Evolutionary conservation across 1,284 basidiomycete species (phyloP).

Genomic region (Marasmius sp.): DNA sequence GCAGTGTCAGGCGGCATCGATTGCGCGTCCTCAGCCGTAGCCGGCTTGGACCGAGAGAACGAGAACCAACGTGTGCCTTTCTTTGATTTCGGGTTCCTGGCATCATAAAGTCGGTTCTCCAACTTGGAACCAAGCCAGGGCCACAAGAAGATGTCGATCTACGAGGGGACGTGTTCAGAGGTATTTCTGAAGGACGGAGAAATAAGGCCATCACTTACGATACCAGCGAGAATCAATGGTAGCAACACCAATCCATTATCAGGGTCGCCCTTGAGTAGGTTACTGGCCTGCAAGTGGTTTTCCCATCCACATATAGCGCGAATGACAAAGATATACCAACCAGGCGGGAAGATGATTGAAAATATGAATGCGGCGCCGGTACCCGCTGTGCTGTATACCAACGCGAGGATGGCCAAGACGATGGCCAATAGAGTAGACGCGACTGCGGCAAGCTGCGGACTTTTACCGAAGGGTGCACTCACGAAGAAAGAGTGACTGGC

Average conservation of each 20-base stretch:
- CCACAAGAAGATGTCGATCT: conserved; percentile 74
- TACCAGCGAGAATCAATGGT: conserved; percentile 60
- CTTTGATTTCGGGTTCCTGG: conserved; percentile 35
- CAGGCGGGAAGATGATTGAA: conserved; percentile 72
- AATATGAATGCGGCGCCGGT: conserved; percentile 58
- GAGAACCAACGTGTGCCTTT: background rate
- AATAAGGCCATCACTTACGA: conserved; percentile 42
- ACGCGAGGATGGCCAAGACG: conserved; percentile 67
- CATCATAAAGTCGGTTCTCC: conserved; percentile 65
- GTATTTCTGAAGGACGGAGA: background rate
- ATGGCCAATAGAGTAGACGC: conserved; percentile 65
- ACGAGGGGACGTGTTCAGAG: background rate
- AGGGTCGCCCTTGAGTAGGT: conserved; percentile 57
- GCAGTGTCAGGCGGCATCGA: conserved; percentile 42
- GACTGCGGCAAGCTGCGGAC: conserved; percentile 73
- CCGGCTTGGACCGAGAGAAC: conserved; percentile 20
- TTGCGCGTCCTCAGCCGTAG: conserved; percentile 3
- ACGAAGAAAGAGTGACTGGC: conserved; percentile 73
- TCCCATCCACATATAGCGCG: conserved; percentile 70
- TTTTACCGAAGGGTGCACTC: conserved; percentile 67
- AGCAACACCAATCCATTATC: conserved; percentile 56
- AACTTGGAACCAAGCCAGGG: conserved; percentile 59
- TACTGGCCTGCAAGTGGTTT: conserved; percentile 49
- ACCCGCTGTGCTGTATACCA: conserved; percentile 48
- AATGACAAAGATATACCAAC: conserved; percentile 74